Evolutionary conservation across 2,329 filamentous ascomycete genomes (phyloP), one percentile per base, ranked within the genome.

Genomic region (Chrysosporium keratinophilum): DNA sequence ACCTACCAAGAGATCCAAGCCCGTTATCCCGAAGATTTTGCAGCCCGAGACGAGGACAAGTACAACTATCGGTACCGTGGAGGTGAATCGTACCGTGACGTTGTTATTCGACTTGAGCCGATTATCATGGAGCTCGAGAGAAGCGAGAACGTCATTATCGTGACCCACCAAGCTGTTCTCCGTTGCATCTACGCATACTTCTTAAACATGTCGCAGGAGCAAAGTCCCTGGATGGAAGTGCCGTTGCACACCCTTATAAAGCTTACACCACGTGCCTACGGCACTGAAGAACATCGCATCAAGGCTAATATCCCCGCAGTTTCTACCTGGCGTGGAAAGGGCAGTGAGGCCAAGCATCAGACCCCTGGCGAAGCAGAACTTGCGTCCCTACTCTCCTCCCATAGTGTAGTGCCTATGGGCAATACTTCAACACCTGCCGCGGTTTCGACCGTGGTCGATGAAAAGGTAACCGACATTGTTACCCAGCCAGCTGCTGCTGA

Each of bases 41-140:
- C 83, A 48, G 89, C 91, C 34, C 88, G 93, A 58, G 93, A 98
- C 69, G 88, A 95, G 61, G 93, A 98, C 77, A 98, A 98, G 72
- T 97, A 97, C 80, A 97, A 98, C 75, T 98, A 98, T 74, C 88
- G 93, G 54, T 98, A 98, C 72, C 85, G 93, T 4, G 93, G 93
- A 58, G 93, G 93, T 52, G 93, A 98, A 73, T 94, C 87, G 57
- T 87, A 98, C 70, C 87, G 91, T 54, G 93, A 98, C 65, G 91
- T 98, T 1, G 93, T 98, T 40, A 97, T 96, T 64, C 88, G 93
- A 0, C 82, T 98, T 0, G 93, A 98, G 67, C 93, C 93, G 58
- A 98, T 98, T 71, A 98, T 98, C 73, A 98, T 98, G 93, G 93
- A 98, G 69, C 78, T 98, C 50, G 93, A 98, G 71, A 82, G 93